phyloP scores from a whole-genome alignment of 805 yeast genomes.

The Metschnikowia anglica region DNA sequence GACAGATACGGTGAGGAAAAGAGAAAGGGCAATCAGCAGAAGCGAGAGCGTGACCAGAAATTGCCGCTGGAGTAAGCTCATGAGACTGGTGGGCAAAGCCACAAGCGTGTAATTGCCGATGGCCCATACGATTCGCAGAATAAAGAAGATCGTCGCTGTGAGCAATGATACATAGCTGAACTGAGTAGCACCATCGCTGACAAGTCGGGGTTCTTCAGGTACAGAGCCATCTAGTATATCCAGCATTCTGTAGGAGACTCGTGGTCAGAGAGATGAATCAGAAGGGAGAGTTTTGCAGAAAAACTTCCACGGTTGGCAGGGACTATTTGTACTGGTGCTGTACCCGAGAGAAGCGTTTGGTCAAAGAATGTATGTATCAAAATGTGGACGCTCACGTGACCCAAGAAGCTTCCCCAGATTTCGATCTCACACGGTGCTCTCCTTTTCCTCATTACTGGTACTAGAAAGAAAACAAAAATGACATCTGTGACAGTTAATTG shows the following conservation, averaged over 20 bases:
- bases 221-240: not conserved
- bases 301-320: no score
- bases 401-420: conserved; percentile 7
- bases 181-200: not conserved
- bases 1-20: conserved; percentile 30
- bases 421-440: not conserved
- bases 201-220: not conserved
- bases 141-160: conserved; percentile 11
- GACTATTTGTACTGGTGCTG: no score
- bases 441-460: not conserved
- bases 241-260: conserved; percentile 2
- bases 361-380: no score
- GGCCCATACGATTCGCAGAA: conserved; percentile 23
- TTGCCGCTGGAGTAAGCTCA: conserved; percentile 39
- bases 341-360: no score
- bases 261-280: no score
- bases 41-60: conserved; percentile 53
- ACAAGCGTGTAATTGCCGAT: conserved; percentile 19
- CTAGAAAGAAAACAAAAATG: not conserved
- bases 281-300: no score
- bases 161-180: conserved; percentile 6
- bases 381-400: conserved; percentile 3
- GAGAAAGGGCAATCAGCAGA: conserved; percentile 41
- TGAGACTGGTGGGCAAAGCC: conserved; percentile 11
- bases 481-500: no score